phyloP scores from a whole-genome alignment of 2,329 filamentous ascomycete genomes.

The Alternaria metachromatica region DNA sequence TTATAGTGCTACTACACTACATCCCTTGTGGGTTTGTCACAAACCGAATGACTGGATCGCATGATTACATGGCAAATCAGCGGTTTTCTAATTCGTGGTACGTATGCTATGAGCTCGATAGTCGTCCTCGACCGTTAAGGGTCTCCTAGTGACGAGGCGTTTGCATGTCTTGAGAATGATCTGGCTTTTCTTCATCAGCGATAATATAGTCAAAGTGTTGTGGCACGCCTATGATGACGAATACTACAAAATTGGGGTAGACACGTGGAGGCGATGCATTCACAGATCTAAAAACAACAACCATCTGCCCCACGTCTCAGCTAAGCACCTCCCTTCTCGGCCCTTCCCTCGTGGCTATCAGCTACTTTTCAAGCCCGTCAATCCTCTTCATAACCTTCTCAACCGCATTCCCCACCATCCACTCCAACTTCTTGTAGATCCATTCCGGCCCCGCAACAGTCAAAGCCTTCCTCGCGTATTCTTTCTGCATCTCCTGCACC shows the following conservation, averaged over 20 bases:
- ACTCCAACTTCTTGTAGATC: neutral
- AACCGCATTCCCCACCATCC: neutral
- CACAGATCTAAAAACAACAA: neutral
- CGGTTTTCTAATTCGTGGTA: neutral
- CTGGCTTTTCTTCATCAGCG: neutral
- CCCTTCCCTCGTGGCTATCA: neutral
- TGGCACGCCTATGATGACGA: neutral
- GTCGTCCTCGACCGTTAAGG: neutral
- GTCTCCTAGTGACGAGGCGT: neutral
- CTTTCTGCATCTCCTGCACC: neutral
- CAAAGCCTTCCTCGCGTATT: neutral
- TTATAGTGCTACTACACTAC: neutral
- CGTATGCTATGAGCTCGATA: neutral
- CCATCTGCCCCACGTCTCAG: neutral
- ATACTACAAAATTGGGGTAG: neutral
- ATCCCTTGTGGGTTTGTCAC: neutral
- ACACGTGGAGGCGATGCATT: neutral
- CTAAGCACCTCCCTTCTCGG: neutral
- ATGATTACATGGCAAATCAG: neutral
- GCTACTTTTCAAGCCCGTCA: neutral
- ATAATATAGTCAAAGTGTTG: no score
- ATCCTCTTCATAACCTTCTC: neutral
- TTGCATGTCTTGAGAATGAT: neutral
- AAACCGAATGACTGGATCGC: neutral
- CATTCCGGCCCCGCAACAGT: neutral